Evolutionary conservation across 805 yeast species (phyloP).

Genomic region (Vanderwaltozyma tropicalis): DNA sequence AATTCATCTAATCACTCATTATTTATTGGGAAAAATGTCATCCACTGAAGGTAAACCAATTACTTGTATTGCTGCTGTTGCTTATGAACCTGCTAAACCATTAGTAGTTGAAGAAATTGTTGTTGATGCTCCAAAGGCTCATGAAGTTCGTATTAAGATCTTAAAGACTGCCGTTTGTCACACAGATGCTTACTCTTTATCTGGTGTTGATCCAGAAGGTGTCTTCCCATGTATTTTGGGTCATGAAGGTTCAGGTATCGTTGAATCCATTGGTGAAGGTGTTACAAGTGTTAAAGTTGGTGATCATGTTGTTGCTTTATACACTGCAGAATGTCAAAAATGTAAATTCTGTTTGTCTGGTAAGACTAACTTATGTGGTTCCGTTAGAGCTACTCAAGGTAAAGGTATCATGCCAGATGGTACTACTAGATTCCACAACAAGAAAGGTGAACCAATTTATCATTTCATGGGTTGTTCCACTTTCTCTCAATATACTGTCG

Average conservation of each 20-base stretch:
- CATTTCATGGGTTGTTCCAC: constrained; percentile 99
- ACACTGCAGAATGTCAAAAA: constrained; percentile 93
- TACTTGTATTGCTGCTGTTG: constrained; percentile 91
- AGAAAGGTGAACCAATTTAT: constrained; percentile 67
- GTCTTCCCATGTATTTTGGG: constrained; percentile 89
- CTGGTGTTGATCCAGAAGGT: constrained; percentile 95
- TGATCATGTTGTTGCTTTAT: constrained; percentile 85
- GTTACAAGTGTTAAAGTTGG: constrained; percentile 86
- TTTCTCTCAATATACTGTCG: constrained; percentile 94
- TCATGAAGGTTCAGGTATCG: constrained; percentile 97
- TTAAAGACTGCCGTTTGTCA: constrained; percentile 92
- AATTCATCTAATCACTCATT: too few species aligned
- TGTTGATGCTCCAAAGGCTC: constrained; percentile 91
- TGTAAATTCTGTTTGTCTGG: constrained; percentile 93
- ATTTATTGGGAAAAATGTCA: not conserved
- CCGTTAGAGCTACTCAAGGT: constrained; percentile 96
- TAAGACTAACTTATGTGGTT: constrained; percentile 92
- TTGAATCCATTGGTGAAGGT: constrained; percentile 90
- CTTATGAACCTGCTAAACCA: constrained; percentile 89
- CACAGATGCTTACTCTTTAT: constrained; percentile 93
- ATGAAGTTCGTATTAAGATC: constrained; percentile 90
- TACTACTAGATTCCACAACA: constrained; percentile 74
- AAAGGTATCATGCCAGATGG: constrained; percentile 99
- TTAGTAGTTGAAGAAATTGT: constrained; percentile 76
- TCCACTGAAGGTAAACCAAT: constrained; percentile 39